phyloP scores from a whole-genome alignment of 352 stramenopile genomes.

The Phytophthora palmivora region DNA sequence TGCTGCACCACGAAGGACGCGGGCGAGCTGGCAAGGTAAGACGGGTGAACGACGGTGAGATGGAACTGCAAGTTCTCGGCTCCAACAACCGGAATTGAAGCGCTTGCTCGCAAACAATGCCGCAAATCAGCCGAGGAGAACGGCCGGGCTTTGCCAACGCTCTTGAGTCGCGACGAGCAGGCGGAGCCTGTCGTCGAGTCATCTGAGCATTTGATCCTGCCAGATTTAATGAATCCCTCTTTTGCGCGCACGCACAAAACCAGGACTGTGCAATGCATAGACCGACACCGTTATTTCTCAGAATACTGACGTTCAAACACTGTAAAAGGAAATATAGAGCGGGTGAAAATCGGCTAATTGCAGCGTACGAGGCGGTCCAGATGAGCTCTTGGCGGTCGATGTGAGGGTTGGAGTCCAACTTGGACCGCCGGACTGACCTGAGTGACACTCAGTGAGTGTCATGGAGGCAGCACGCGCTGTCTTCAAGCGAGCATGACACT shows the following conservation, averaged over 20 bases:
- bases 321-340: conserved; percentile 4
- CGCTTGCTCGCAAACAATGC: conserved; percentile 15
- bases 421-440: conserved; percentile 4
- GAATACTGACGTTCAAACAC: not conserved
- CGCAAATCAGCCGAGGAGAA: not conserved
- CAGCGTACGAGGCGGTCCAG: conserved; percentile 1
- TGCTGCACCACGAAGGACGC: conserved; percentile 6
- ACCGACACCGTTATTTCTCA: not conserved
- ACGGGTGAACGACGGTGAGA: conserved; percentile 1
- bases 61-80: conserved; percentile 8
- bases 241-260: conserved; percentile 3
- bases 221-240: not conserved
- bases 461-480: too few species aligned
- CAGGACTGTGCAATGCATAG: not conserved
- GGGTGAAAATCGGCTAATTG: not conserved
- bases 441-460: too few species aligned
- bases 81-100: conserved; percentile 11
- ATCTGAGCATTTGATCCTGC: conserved; percentile 1
- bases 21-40: not conserved
- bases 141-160: conserved; percentile 7
- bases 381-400: too few species aligned
- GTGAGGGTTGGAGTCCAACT: not conserved
- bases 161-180: conserved; percentile 1
- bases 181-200: too few species aligned
- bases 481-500: too few species aligned